These are phyloP conservation scores for Vinca minor DNA, from an alignment of 257 asterid genomes.

Conservation along the genomic window DNA sequence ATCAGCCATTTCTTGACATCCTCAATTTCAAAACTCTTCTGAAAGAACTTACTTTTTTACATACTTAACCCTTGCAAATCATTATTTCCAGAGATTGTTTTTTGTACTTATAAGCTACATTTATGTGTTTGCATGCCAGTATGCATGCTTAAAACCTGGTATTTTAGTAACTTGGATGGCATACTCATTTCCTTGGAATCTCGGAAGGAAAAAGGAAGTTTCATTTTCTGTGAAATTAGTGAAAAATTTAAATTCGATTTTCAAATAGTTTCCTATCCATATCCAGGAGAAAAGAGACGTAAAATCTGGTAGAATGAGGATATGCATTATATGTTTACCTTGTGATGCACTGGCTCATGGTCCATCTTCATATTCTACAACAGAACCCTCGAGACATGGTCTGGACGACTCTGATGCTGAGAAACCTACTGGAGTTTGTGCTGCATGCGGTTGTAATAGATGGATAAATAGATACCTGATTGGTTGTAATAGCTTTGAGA, in stretches of 20 bases:
- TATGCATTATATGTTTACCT: conserved; percentile 21
- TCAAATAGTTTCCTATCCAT: neutral
- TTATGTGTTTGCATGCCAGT: neutral
- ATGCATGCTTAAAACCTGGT: neutral
- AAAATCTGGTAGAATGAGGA: conserved; percentile 16
- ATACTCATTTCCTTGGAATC: neutral
- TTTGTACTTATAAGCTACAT: neutral
- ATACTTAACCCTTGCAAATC: neutral
- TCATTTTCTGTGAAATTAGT: too few relatives aligned
- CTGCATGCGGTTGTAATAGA: neutral
- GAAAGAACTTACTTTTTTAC: too few relatives aligned
- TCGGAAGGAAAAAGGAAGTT: neutral
- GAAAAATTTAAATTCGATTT: neutral
- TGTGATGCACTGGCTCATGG: conserved; percentile 8
- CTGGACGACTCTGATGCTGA: conserved; percentile 9
- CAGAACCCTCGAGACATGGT: conserved; percentile 10
- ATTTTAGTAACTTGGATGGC: neutral
- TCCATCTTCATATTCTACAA: conserved; percentile 9
- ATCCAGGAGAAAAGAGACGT: conserved; percentile 9
- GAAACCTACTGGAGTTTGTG: conserved; percentile 15
- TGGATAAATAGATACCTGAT: neutral
- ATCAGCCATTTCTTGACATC: conserved; percentile 6
- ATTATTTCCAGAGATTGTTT: neutral
- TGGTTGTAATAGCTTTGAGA: neutral
- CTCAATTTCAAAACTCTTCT: neutral